These are phyloP conservation scores for Podospora appendiculata DNA, from an alignment of 495 filamentous ascomycete genomes.

Conservation along the genomic window DNA sequence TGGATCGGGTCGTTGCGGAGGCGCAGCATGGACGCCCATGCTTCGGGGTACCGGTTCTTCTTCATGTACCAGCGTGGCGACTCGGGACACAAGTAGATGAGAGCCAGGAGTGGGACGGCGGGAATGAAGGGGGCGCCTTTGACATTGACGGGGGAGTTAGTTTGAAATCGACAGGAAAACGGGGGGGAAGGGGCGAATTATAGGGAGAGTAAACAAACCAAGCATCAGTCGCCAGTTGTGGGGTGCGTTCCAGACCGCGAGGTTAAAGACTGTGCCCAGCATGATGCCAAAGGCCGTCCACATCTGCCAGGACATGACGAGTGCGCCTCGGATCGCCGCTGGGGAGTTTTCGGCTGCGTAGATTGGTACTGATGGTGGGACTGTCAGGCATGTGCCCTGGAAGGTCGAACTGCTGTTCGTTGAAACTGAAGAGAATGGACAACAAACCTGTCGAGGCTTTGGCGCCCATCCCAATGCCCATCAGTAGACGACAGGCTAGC, in stretches of 20 bases:
- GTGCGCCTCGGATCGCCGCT: slow-evolving; percentile 61
- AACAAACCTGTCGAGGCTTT: slow-evolving; percentile 39
- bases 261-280: slow-evolving; percentile 61
- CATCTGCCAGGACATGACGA: slow-evolving; percentile 85
- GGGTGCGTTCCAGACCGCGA: slow-evolving; percentile 47
- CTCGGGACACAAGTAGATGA: slow-evolving; percentile 69
- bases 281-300: slow-evolving; percentile 82
- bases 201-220: slow-evolving; percentile 3
- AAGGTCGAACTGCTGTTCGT: slow-evolving; percentile 12
- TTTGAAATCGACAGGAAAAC: background rate
- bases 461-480: slow-evolving; percentile 66
- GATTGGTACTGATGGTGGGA: slow-evolving; percentile 46
- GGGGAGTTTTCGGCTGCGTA: slow-evolving; percentile 73
- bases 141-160: too few relatives aligned
- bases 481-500: slow-evolving; percentile 52
- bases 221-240: slow-evolving; percentile 74
- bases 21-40: slow-evolving; percentile 51
- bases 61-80: slow-evolving; percentile 58
- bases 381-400: too few relatives aligned
- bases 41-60: slow-evolving; percentile 54
- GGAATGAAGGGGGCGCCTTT: slow-evolving; percentile 68
- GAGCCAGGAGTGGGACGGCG: slow-evolving; percentile 55
- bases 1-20: slow-evolving; percentile 61
- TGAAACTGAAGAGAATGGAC: too few relatives aligned
- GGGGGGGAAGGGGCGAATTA: background rate